A percentile compares a stretch with the other conserved stretches of the same genome.
These are phyloP conservation scores for Suillus ampliporus DNA, from an alignment of 768 basidiomycete species.

Conservation along the genomic window DNA sequence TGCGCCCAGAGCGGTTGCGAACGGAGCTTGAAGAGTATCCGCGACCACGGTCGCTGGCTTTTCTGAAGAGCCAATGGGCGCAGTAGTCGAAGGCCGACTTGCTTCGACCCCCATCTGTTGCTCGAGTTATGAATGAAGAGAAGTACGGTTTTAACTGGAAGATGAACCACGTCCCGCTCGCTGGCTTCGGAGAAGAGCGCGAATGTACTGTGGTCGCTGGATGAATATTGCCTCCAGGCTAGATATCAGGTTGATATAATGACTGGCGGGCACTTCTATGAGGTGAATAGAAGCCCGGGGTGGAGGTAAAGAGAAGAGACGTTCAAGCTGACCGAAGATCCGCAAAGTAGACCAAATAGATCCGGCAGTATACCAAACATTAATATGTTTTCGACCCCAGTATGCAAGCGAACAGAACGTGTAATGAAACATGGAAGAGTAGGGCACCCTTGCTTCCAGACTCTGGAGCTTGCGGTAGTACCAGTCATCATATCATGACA, in stretches of 20 bases:
- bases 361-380: slow-evolving; percentile 4
- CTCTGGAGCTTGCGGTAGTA: neutral
- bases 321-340: neutral
- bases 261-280: neutral
- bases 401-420: neutral
- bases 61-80: neutral
- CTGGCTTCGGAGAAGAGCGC: neutral
- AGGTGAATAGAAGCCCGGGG: no score
- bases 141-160: neutral
- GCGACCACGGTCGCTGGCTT: neutral
- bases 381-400: neutral
- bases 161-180: neutral
- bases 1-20: neutral
- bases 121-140: neutral
- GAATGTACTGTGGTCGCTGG: neutral
- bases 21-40: neutral
- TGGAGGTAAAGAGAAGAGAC: neutral
- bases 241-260: neutral
- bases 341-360: slow-evolving; percentile 4
- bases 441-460: neutral
- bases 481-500: no score
- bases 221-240: neutral
- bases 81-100: slow-evolving; percentile 4
- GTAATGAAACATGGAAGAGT: neutral
- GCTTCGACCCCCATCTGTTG: slow-evolving; percentile 12